phyloP scores from a whole-genome alignment of 768 basidiomycete genomes.

The Macrocybe gigantea region DNA sequence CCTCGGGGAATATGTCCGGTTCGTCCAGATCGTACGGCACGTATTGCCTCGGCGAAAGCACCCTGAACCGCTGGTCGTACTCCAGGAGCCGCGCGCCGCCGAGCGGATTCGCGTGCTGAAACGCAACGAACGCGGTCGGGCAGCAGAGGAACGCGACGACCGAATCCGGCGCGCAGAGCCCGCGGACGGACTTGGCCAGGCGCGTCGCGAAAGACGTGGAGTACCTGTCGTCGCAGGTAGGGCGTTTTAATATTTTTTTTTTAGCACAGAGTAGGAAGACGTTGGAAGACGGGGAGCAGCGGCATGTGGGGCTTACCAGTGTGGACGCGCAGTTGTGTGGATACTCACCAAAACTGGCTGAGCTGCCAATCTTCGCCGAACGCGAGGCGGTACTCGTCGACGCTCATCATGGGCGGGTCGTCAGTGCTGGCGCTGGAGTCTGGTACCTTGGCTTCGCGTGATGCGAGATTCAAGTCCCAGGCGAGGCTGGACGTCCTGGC shows the following conservation, averaged over 20 bases:
- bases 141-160: constrained; percentile 39
- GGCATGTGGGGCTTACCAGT: constrained; percentile 3
- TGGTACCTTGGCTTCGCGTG: not conserved
- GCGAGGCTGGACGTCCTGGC: constrained; percentile 27
- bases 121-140: constrained; percentile 43
- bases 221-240: constrained; percentile 26
- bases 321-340: not conserved
- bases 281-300: too few relatives aligned
- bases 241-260: constrained; percentile 2
- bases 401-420: constrained; percentile 33
- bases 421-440: too few relatives aligned
- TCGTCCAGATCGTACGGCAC: constrained; percentile 40
- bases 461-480: constrained; percentile 8
- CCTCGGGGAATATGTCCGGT: constrained; percentile 30
- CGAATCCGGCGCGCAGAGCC: constrained; percentile 24
- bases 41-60: constrained; percentile 32
- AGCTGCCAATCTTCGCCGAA: constrained; percentile 48
- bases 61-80: constrained; percentile 34
- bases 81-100: constrained; percentile 31
- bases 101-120: constrained; percentile 31
- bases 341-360: constrained; percentile 44
- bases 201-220: constrained; percentile 32
- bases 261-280: too few relatives aligned
- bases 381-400: constrained; percentile 34
- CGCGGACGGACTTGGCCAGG: constrained; percentile 25